Evolutionary conservation across 371 early-diverging fungal species (phyloP).

Genomic region (Capillidium heterosporum): DNA sequence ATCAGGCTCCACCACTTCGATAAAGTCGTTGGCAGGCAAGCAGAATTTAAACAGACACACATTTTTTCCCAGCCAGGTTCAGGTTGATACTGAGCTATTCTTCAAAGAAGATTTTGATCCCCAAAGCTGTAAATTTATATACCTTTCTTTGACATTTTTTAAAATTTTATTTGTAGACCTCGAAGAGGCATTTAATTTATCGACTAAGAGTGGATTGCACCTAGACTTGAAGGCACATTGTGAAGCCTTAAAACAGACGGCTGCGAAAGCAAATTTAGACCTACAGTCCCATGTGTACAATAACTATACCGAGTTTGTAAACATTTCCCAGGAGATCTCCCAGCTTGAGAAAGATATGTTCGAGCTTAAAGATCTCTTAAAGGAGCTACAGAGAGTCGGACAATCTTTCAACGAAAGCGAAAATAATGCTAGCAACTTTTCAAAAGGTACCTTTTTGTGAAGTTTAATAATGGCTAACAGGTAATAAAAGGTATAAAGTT

Average conservation of each 20-base stretch:
- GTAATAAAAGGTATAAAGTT: background rate
- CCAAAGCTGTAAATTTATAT: background rate
- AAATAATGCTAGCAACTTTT: background rate
- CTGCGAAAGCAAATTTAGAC: background rate
- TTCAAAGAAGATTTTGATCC: conserved; percentile 2
- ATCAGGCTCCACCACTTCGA: too few species aligned
- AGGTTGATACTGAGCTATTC: background rate
- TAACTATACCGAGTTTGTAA: conserved; percentile 4
- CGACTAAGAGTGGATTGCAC: background rate
- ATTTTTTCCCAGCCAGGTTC: background rate
- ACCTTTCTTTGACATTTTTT: background rate
- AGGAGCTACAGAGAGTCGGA: background rate
- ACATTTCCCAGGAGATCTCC: conserved; percentile 3
- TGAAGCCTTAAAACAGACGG: background rate
- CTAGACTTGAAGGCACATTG: background rate
- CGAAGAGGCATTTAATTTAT: background rate
- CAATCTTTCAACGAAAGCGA: background rate
- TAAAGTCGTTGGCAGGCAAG: too few species aligned
- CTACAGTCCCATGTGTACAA: conserved; percentile 3
- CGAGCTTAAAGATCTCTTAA: background rate
- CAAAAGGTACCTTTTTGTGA: too few species aligned
- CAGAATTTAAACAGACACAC: too few species aligned
- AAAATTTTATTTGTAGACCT: conserved; percentile 3
- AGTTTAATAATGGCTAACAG: background rate
- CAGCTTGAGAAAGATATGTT: conserved; percentile 2